A percentile compares a stretch with the other conserved stretches of the same genome.
These are phyloP conservation scores for Polyporus arcularius DNA, from an alignment of 768 basidiomycete species.

Conservation along the genomic window DNA sequence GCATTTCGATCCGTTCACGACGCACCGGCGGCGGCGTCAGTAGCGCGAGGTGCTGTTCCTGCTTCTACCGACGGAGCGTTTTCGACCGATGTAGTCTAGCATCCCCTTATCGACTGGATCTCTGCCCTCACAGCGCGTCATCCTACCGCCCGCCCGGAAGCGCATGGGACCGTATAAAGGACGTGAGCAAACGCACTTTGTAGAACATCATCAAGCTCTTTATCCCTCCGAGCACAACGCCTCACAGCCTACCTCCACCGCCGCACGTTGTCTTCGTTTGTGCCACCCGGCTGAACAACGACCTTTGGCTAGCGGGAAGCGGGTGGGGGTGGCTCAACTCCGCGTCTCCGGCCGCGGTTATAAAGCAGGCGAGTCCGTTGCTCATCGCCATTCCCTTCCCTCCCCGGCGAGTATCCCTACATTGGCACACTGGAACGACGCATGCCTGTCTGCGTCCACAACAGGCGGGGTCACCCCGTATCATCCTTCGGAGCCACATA, in stretches of 20 bases:
- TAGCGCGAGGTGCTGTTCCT: background rate
- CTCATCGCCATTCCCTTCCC: background rate
- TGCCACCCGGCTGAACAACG: too few relatives aligned
- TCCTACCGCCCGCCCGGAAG: background rate
- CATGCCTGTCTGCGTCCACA: background rate
- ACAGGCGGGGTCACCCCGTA: slow-evolving; percentile 17
- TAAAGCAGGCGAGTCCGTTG: background rate
- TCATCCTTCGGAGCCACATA: slow-evolving; percentile 25
- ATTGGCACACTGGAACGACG: background rate
- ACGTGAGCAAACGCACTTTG: background rate
- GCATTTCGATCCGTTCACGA: background rate
- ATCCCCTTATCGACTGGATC: background rate
- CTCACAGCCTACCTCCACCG: too few relatives aligned
- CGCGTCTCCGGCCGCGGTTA: too few relatives aligned
- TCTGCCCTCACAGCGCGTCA: background rate
- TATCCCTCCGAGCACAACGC: too few relatives aligned
- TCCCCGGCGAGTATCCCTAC: background rate
- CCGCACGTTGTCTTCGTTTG: too few relatives aligned
- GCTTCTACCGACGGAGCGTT: background rate
- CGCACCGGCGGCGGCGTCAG: background rate
- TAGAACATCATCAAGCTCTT: too few relatives aligned
- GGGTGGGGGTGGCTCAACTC: too few relatives aligned
- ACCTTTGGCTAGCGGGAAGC: too few relatives aligned
- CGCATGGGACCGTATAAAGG: background rate
- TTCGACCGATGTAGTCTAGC: background rate